These are phyloP conservation scores for Cyclocybe aegerita DNA, from an alignment of 768 basidiomycete genomes.

Conservation along the genomic window DNA sequence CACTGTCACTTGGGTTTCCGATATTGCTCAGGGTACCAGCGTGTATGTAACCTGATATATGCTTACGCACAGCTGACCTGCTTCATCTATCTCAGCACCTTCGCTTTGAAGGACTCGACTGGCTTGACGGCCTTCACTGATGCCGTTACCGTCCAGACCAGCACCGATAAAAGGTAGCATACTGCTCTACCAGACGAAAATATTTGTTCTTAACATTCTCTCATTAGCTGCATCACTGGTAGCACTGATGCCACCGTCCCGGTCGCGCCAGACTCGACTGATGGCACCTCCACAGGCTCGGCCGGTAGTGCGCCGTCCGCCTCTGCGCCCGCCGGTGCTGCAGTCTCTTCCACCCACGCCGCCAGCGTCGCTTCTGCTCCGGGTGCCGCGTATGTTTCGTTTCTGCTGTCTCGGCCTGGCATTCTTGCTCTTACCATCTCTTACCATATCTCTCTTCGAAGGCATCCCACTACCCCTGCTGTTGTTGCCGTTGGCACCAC, in stretches of 20 bases:
- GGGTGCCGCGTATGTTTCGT: constrained; percentile 1
- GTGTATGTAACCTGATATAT: constrained; percentile 39
- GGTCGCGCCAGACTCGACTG: not conserved
- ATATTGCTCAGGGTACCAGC: constrained; percentile 39
- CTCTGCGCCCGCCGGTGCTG: not conserved
- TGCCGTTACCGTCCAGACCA: constrained; percentile 39
- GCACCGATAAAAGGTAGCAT: constrained; percentile 34
- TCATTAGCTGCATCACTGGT: constrained; percentile 9
- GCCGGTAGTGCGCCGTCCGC: not conserved
- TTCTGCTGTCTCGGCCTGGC: not conserved
- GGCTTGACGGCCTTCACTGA: constrained; percentile 55
- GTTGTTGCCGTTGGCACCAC: constrained; percentile 6
- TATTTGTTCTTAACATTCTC: not conserved
- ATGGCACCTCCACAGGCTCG: not conserved
- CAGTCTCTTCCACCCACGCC: not conserved
- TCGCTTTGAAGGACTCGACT: constrained; percentile 56
- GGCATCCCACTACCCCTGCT: constrained; percentile 7
- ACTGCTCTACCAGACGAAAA: not conserved
- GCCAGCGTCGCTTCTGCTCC: constrained; percentile 5
- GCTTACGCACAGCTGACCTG: not conserved
- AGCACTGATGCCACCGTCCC: not conserved
- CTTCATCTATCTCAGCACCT: constrained; percentile 38
- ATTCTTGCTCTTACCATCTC: not conserved
- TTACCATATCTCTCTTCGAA: not conserved
- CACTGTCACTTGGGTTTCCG: constrained; percentile 53